Evolutionary conservation across 805 yeast species (phyloP).

Genomic region (Metschnikowia dekortorum): DNA sequence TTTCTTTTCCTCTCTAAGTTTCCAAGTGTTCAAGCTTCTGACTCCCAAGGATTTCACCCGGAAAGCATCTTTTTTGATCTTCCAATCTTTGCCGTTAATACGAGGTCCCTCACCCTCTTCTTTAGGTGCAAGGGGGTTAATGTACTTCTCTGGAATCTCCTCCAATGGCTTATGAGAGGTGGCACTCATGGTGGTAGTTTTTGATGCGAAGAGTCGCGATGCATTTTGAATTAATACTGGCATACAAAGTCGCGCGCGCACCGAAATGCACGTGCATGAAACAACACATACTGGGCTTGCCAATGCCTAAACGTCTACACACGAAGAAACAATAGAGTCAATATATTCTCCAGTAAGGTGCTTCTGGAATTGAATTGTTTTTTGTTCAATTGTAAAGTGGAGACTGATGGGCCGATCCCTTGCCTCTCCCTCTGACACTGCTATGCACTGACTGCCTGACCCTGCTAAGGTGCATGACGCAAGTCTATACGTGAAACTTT

Average conservation of each 20-base stretch:
- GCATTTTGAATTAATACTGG: constrained; percentile 1
- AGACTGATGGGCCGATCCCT: too few species aligned
- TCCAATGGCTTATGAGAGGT: constrained; percentile 23
- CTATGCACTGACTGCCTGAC: too few species aligned
- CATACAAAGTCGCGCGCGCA: constrained; percentile 3
- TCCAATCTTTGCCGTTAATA: constrained; percentile 73
- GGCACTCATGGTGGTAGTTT: constrained; percentile 27
- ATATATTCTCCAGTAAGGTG: too few species aligned
- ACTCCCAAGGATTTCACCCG: constrained; percentile 62
- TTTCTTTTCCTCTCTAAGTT: constrained; percentile 60
- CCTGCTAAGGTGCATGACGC: too few species aligned
- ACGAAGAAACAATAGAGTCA: too few species aligned
- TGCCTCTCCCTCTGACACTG: too few species aligned
- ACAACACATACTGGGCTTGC: neutral
- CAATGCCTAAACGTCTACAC: too few species aligned
- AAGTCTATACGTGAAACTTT: too few species aligned
- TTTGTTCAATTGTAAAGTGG: too few species aligned
- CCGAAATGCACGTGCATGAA: neutral
- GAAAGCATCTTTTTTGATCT: constrained; percentile 61
- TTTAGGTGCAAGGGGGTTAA: constrained; percentile 30
- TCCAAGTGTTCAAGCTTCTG: constrained; percentile 50
- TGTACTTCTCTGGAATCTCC: constrained; percentile 33
- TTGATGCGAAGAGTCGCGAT: constrained; percentile 5
- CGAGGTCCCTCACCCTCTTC: constrained; percentile 44
- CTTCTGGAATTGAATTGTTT: too few species aligned